A percentile compares a stretch with the other conserved stretches of the same genome.
phyloP scores from a whole-genome alignment of 225 moss, liverwort and hornwort species.

The Physcomitrium patens region DNA sequence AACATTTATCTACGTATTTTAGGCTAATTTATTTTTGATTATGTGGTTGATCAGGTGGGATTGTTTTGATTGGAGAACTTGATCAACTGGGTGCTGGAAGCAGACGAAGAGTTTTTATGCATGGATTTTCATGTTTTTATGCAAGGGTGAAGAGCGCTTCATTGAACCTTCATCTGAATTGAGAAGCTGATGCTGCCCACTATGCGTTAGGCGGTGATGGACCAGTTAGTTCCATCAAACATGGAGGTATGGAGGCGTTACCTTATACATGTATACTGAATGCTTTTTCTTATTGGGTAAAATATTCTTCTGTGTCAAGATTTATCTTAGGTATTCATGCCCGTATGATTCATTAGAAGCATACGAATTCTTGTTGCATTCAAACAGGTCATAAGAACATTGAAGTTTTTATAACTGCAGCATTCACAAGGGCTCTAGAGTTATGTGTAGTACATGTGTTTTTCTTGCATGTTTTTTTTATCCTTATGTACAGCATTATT shows the following conservation, averaged over 20 bases:
- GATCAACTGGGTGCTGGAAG: conserved; percentile 97
- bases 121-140: conserved; percentile 99
- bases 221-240: conserved; percentile 88
- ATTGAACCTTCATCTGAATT: conserved; percentile 97
- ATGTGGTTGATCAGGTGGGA: conserved; percentile 75
- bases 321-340: not conserved
- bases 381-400: too few species aligned
- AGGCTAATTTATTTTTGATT: conserved; percentile 9
- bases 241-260: conserved; percentile 75
- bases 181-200: conserved; percentile 80
- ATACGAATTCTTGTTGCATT: too few species aligned
- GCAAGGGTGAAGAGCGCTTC: conserved; percentile 87
- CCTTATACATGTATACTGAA: not conserved
- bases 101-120: conserved; percentile 99
- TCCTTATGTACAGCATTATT: too few species aligned
- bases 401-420: too few species aligned
- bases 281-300: not conserved
- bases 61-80: conserved; percentile 98
- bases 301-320: not conserved
- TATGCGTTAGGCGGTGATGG: conserved; percentile 92
- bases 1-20: conserved; percentile 44
- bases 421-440: too few species aligned
- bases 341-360: not conserved
- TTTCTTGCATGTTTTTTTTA: too few species aligned
- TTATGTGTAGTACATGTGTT: too few species aligned